A percentile compares a stretch with the other conserved stretches of the same genome.
These are phyloP conservation scores for Elsinoe australis DNA, from an alignment of 2,329 filamentous ascomycete species.

Conservation along the genomic window DNA sequence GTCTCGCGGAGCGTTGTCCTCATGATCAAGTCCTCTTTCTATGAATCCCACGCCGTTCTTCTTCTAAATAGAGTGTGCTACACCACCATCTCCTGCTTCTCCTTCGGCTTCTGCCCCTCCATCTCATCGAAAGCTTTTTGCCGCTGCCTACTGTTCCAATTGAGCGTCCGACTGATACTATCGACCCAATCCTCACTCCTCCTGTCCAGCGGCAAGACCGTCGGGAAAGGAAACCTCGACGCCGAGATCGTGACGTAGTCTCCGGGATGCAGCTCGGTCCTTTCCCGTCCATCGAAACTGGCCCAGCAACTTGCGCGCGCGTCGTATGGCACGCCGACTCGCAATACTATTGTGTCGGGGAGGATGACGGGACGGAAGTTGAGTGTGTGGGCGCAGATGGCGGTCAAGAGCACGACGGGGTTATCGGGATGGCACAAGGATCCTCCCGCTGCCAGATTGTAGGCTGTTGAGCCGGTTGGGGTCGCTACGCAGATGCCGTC, in stretches of 20 bases:
- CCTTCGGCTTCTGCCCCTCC: constrained; percentile 9
- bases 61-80: no score
- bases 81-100: constrained; percentile 5
- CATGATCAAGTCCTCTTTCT: no score
- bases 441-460: constrained; percentile 92
- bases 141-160: constrained; percentile 73
- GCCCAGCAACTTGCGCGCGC: constrained; percentile 87
- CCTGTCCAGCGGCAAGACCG: constrained; percentile 58
- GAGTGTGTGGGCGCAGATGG: constrained; percentile 89
- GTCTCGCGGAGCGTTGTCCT: no score
- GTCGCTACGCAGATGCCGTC: constrained; percentile 92
- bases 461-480: constrained; percentile 88
- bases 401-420: constrained; percentile 87
- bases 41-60: no score
- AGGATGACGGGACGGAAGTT: constrained; percentile 95
- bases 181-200: constrained; percentile 75
- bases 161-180: constrained; percentile 68
- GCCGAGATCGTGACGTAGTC: constrained; percentile 82
- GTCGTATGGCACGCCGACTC: constrained; percentile 90
- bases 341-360: constrained; percentile 88
- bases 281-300: constrained; percentile 92
- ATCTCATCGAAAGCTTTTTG: constrained; percentile 52
- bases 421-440: constrained; percentile 94
- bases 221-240: constrained; percentile 71
- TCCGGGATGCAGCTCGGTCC: constrained; percentile 62